Percentiles rank a stretch among this genome's conserved stretches.
These are phyloP conservation scores for Abrus pulchellus DNA, from an alignment of 306 rosid genomes.

Conservation along the genomic window DNA sequence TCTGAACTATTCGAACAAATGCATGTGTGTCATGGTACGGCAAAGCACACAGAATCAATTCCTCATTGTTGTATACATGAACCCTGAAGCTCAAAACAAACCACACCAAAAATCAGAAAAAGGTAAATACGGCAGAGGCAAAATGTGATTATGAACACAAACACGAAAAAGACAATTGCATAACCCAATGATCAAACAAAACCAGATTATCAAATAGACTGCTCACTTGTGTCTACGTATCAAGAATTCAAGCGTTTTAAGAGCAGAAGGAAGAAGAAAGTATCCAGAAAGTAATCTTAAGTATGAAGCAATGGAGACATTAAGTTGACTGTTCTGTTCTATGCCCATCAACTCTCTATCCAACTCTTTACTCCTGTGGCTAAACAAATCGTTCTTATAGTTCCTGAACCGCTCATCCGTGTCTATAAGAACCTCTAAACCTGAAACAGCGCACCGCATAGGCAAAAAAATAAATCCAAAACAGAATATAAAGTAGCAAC, in stretches of 20 bases:
- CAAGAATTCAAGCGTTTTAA: slow-evolving; percentile 89
- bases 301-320: slow-evolving; percentile 68
- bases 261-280: slow-evolving; percentile 68
- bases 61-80: slow-evolving; percentile 78
- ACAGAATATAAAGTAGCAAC: background rate
- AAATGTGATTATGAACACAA: background rate
- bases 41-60: slow-evolving; percentile 76
- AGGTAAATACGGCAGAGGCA: background rate
- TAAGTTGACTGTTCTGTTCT: slow-evolving; percentile 72
- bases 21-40: slow-evolving; percentile 90
- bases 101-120: slow-evolving; percentile 35
- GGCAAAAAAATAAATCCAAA: background rate
- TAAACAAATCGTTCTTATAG: slow-evolving; percentile 76
- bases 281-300: slow-evolving; percentile 70
- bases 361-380: slow-evolving; percentile 69
- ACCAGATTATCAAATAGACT: background rate
- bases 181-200: background rate
- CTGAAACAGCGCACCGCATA: slow-evolving; percentile 53
- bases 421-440: slow-evolving; percentile 76
- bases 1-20: slow-evolving; percentile 80
- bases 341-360: slow-evolving; percentile 78
- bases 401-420: slow-evolving; percentile 70
- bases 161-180: background rate
- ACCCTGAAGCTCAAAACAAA: slow-evolving; percentile 62
- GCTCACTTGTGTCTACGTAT: slow-evolving; percentile 84